These are phyloP conservation scores for Malus hybrid DNA, from an alignment of 331 rosid species.

Conservation along the genomic window DNA sequence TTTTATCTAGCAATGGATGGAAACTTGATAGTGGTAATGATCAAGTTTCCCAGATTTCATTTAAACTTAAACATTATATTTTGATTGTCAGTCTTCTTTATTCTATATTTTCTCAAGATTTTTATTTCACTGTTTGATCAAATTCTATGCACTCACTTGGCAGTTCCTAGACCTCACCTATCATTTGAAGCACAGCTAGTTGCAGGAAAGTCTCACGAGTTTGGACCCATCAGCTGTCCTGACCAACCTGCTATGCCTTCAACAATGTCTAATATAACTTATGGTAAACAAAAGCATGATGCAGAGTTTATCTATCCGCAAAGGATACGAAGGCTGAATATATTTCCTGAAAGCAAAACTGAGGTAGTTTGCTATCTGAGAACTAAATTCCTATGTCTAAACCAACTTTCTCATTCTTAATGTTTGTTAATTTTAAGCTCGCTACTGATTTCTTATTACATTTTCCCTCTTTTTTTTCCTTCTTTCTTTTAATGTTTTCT, in stretches of 20 bases:
- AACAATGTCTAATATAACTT: constrained; percentile 38
- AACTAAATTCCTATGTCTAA: not conserved
- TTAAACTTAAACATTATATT: not conserved
- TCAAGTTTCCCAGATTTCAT: not conserved
- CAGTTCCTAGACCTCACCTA: constrained; percentile 95
- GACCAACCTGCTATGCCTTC: constrained; percentile 52
- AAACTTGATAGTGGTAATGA: constrained; percentile 90
- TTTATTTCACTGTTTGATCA: constrained; percentile 12
- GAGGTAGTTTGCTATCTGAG: constrained; percentile 52
- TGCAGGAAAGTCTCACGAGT: constrained; percentile 80
- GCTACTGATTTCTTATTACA: not conserved
- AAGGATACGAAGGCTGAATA: constrained; percentile 77
- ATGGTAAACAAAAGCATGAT: constrained; percentile 83
- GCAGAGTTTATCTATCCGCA: constrained; percentile 85
- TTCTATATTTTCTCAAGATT: not conserved
- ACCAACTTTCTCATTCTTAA: not conserved
- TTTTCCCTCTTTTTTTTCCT: no score
- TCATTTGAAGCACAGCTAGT: constrained; percentile 96
- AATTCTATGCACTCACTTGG: constrained; percentile 20
- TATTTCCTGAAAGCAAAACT: constrained; percentile 72
- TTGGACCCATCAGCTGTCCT: constrained; percentile 72
- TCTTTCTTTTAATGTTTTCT: not conserved
- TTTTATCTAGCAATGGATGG: constrained; percentile 71
- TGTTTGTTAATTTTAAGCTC: not conserved
- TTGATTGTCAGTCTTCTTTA: not conserved